Evolutionary conservation across 1,139 yeast genomes (phyloP), one percentile per base, ranked within the genome.

Genomic region (Candida tunisiensis): DNA sequence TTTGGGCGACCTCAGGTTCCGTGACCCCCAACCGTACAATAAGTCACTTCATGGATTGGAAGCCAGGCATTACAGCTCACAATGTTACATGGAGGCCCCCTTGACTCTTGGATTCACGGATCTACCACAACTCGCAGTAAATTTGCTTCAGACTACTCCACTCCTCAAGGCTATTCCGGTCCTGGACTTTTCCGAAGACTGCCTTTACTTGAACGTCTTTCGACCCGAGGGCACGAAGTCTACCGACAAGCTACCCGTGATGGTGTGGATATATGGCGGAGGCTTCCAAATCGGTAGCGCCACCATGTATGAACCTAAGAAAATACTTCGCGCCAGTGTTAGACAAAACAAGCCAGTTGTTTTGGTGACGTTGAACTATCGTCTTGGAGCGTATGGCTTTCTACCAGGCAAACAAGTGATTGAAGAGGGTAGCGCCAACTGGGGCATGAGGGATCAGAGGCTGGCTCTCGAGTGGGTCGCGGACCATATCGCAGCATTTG

Each of bases 401-500:
- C 34, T 53, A 16, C 38, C 41, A 7, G 44, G 53, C 5, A 19
- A 31, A n/a, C 44, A 40, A 14, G 33, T 49, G 11, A 31, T 23
- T 8, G 25, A 29, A 5, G 36, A 34, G 16, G 53, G 47, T 3
- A 30, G 29, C 8, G 23, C 37, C n/a, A 53, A 53, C 26, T 41
- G 34, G 16, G 60, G 55, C 2, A 32, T 55, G 3, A 35, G 40
- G 19, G 62, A 56, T 32, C 58, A 53, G 34, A 34, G 44, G 9
- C 25, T 35, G 21, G 62, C 55, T 1, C 33, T 56, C n/a, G 37
- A 50, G 23, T 57, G 62, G 62, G 44, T 54, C 8, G 34, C 41
- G 11, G 46, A 51, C 26, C 45, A 53, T 32, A 53, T 56, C 25
- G 37, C 18, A 1, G 34, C 34, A 7, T 56, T 57, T 36, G 62